Evolutionary conservation across 768 basidiomycete species (phyloP).

Genomic region (Boletellus sp.): DNA sequence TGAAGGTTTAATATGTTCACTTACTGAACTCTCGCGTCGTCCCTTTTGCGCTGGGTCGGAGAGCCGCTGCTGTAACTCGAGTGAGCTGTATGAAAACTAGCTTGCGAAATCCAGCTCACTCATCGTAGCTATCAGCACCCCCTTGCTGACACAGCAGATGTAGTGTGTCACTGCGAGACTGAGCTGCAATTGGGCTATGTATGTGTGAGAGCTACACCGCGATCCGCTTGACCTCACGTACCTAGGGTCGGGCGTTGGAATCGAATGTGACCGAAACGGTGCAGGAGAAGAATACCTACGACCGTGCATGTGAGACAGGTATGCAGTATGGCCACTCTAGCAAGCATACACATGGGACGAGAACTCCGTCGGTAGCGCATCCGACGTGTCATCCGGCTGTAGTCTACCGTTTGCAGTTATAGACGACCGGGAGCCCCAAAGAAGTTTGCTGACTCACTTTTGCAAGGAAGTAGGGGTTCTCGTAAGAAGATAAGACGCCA

Average conservation of each 20-base stretch:
- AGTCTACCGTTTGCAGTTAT: conserved; percentile 2
- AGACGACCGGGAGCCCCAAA: background rate
- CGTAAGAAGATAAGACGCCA: conserved; percentile 28
- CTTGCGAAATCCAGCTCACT: conserved; percentile 9
- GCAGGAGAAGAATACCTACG: conserved; percentile 19
- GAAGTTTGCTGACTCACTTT: conserved; percentile 15
- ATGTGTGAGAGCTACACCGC: conserved; percentile 6
- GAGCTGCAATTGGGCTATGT: conserved; percentile 21
- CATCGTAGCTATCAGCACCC: conserved; percentile 2
- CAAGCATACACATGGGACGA: conserved; percentile 19
- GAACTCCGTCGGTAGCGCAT: conserved; percentile 24
- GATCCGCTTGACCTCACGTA: conserved; percentile 2
- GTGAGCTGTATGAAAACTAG: conserved; percentile 2
- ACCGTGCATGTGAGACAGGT: background rate
- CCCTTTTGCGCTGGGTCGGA: background rate
- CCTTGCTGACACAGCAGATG: conserved; percentile 4
- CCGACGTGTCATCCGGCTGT: conserved; percentile 6
- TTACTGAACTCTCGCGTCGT: conserved; percentile 13
- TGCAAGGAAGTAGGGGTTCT: conserved; percentile 11
- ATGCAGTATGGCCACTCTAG: background rate
- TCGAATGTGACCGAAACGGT: conserved; percentile 17
- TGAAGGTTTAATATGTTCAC: background rate
- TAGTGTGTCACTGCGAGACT: conserved; percentile 19
- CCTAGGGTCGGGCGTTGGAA: conserved; percentile 34
- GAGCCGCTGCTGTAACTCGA: background rate